Conservation (phyloP, 83 land plant genomes). For the Picea abies region DNA sequence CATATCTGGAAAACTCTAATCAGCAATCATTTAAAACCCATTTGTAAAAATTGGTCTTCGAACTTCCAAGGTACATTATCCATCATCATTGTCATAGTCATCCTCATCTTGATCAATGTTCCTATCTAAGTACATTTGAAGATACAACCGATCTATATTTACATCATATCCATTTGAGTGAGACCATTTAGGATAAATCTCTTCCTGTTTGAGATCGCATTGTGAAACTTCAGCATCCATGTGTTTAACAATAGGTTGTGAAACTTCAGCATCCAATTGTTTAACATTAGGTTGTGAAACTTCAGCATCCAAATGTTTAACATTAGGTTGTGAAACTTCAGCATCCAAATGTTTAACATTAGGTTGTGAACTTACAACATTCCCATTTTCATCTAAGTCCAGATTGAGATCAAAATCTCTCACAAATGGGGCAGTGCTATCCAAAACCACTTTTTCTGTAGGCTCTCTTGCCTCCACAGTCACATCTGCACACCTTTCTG, state of each 20-base stretch:
- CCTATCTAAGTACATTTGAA: constrained; percentile 28
- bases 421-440: constrained; percentile 1
- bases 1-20: too few species aligned
- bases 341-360: constrained; percentile 1
- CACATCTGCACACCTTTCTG: constrained; percentile 14
- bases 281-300: background rate
- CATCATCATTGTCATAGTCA: constrained; percentile 75
- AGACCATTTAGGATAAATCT: constrained; percentile 55
- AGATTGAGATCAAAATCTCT: constrained; percentile 69
- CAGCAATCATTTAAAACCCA: background rate
- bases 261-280: background rate
- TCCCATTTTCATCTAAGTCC: constrained; percentile 50
- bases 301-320: constrained; percentile 6
- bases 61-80: constrained; percentile 14
- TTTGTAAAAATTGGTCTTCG: background rate
- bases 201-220: constrained; percentile 12
- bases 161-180: constrained; percentile 34
- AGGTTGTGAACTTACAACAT: constrained; percentile 14
- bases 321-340: background rate
- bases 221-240: background rate
- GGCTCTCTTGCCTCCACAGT: constrained; percentile 8
- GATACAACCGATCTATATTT: constrained; percentile 48
- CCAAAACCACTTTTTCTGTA: constrained; percentile 3
- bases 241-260: constrained; percentile 12
- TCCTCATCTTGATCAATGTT: constrained; percentile 58